Evolutionary conservation across 257 asterid species (phyloP).

Genomic region (Solanum dulcamara): DNA sequence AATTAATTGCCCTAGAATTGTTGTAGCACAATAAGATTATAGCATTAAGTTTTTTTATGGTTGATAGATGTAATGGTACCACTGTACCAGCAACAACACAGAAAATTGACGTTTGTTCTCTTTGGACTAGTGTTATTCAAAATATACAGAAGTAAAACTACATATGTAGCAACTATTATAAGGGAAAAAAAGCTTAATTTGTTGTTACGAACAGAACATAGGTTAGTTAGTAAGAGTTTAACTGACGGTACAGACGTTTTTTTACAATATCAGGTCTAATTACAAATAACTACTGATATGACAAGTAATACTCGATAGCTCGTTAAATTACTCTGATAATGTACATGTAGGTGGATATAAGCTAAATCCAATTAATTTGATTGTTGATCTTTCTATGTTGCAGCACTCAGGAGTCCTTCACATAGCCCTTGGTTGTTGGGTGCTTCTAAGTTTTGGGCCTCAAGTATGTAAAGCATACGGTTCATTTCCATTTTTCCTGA

Average conservation of each 20-base stretch:
- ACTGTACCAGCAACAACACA: not conserved
- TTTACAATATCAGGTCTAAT: not conserved
- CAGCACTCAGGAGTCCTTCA: slow-evolving; percentile 79
- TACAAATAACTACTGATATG: not conserved
- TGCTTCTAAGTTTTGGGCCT: slow-evolving; percentile 56
- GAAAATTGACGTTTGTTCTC: not conserved
- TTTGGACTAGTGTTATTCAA: not conserved
- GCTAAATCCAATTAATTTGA: not conserved
- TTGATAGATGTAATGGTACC: not conserved
- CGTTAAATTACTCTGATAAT: not conserved
- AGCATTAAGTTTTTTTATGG: not conserved
- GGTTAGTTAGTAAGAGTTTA: not conserved
- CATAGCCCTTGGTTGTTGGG: slow-evolving; percentile 58
- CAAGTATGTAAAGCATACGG: slow-evolving; percentile 53
- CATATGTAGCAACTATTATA: not conserved
- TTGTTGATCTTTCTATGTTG: slow-evolving; percentile 5
- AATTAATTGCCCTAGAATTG: not conserved
- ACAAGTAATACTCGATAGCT: not conserved
- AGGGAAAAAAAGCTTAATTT: not conserved
- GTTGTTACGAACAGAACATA: not conserved
- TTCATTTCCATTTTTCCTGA: slow-evolving; percentile 46
- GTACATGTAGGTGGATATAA: not conserved
- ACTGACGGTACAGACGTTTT: not conserved
- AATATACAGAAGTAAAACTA: not conserved
- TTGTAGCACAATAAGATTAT: not conserved